Percentiles rank a stretch among this genome's conserved stretches.
These are phyloP conservation scores for Eucalyptus cladocalyx DNA, from an alignment of 345 rosid genomes.

Conservation along the genomic window DNA sequence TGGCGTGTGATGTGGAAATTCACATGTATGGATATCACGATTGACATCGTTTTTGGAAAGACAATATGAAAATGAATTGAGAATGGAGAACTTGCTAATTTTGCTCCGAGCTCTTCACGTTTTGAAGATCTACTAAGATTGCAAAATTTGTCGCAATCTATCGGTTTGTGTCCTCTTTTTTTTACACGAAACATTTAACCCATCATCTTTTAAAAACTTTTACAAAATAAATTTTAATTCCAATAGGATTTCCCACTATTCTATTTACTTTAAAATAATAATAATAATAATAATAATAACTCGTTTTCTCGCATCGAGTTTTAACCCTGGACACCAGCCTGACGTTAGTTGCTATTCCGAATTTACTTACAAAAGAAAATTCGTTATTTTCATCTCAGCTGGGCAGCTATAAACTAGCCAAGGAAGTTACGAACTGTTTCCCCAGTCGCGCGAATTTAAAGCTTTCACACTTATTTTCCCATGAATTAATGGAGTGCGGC, in stretches of 20 bases:
- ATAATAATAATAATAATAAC: neutral
- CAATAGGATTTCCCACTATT: neutral
- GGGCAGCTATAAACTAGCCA: neutral
- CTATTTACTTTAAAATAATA: neutral
- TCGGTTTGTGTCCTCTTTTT: rapidly evolving
- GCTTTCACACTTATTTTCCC: neutral
- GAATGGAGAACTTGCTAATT: neutral
- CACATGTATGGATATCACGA: too few species aligned
- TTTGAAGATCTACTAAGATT: neutral
- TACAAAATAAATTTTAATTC: neutral
- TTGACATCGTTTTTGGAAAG: neutral
- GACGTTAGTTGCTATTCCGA: neutral
- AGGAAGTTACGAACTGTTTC: neutral
- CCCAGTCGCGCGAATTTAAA: neutral
- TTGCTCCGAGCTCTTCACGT: neutral
- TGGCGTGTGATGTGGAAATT: rapidly evolving
- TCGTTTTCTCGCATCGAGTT: neutral
- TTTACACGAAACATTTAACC: neutral
- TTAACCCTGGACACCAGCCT: neutral
- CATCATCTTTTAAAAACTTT: neutral
- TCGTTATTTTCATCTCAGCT: neutral
- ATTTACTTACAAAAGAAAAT: neutral
- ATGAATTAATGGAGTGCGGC: neutral
- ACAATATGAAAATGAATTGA: rapidly evolving
- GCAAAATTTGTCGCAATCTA: too few species aligned